Percentiles rank a stretch among this genome's conserved stretches.
These are phyloP conservation scores for Flagelloscypha sp. DNA, from an alignment of 768 basidiomycete genomes.

Conservation along the genomic window DNA sequence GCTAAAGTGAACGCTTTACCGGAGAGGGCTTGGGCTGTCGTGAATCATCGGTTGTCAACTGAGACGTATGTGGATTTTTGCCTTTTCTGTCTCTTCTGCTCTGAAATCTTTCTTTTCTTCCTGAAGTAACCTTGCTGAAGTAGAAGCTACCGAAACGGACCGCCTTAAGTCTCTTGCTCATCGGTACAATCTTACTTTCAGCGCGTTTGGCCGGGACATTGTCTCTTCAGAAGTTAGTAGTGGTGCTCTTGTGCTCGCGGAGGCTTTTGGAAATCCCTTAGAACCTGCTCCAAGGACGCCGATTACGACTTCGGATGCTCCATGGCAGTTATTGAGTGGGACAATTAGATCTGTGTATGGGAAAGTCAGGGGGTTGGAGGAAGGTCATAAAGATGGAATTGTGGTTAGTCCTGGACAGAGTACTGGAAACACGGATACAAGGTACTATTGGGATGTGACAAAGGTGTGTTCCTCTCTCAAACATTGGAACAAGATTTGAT, in stretches of 20 bases:
- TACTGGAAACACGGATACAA: slow-evolving; percentile 32
- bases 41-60: slow-evolving; percentile 43
- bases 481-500: too few relatives aligned
- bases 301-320: slow-evolving; percentile 10
- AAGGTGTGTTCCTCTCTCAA: too few relatives aligned
- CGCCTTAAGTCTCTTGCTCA: slow-evolving; percentile 26
- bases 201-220: slow-evolving; percentile 28
- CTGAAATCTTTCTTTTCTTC: background rate
- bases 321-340: slow-evolving; percentile 31
- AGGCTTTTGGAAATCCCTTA: slow-evolving; percentile 30
- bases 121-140: slow-evolving; percentile 27
- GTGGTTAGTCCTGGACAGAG: slow-evolving; percentile 23
- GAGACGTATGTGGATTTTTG: slow-evolving; percentile 28
- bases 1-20: slow-evolving; percentile 55
- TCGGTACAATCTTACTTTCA: slow-evolving; percentile 31
- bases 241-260: slow-evolving; percentile 29
- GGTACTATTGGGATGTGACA: slow-evolving; percentile 25
- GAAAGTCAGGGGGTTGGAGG: slow-evolving; percentile 16
- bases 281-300: slow-evolving; percentile 44
- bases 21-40: slow-evolving; percentile 38
- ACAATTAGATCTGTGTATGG: slow-evolving; percentile 34
- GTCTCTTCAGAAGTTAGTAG: slow-evolving; percentile 13
- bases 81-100: slow-evolving; percentile 10
- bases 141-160: slow-evolving; percentile 19
- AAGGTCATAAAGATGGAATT: slow-evolving; percentile 11